Conservation (phyloP, 169 alveolate species). For the Plasmodium knowlesi region DNA sequence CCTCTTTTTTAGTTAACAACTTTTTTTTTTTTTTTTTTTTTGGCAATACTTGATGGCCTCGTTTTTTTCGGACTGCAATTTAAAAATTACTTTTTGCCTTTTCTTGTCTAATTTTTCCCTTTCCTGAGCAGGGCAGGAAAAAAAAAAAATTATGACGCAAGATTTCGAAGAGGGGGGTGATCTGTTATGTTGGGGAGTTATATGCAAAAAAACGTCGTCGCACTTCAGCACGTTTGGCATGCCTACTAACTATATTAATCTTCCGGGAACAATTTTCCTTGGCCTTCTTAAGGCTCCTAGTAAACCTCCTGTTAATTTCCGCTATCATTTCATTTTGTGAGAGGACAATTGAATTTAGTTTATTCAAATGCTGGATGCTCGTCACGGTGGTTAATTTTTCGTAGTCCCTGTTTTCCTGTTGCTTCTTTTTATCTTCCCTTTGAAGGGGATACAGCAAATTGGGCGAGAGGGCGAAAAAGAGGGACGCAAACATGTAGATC, state of each 20-base stretch:
- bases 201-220: neutral
- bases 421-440: constrained; percentile 38
- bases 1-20: neutral
- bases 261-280: constrained; percentile 25
- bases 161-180: neutral
- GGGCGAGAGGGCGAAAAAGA: neutral
- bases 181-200: neutral
- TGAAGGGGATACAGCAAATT: neutral
- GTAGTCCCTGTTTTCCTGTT: constrained; percentile 18
- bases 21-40: neutral
- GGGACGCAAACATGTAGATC: neutral
- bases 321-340: constrained; percentile 55
- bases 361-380: constrained; percentile 25
- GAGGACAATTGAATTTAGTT: constrained; percentile 31
- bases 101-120: constrained; percentile 50
- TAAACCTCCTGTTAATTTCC: constrained; percentile 33
- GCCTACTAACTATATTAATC: constrained; percentile 25
- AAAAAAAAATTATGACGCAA: neutral
- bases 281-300: constrained; percentile 3
- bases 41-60: constrained; percentile 33
- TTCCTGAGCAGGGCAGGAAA: constrained; percentile 3
- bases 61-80: constrained; percentile 51
- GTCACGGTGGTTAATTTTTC: constrained; percentile 23
- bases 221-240: neutral
- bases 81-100: constrained; percentile 55